phyloP scores from a whole-genome alignment of 2,329 filamentous ascomycete species.

The Monilinia laxa region DNA sequence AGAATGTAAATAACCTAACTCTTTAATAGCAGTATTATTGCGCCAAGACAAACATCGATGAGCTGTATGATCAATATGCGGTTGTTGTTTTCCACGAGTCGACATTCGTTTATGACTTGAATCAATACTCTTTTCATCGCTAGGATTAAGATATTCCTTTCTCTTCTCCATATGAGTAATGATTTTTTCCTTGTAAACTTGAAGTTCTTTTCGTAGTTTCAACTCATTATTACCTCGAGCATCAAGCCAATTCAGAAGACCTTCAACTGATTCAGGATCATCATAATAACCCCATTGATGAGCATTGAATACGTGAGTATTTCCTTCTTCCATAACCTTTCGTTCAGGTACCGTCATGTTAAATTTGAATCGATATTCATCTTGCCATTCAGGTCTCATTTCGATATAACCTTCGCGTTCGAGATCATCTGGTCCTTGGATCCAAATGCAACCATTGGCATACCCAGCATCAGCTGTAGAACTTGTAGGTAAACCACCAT shows the following conservation, averaged over 20 bases:
- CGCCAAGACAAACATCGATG: slow-evolving; percentile 65
- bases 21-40: slow-evolving; percentile 59
- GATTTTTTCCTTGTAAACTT: slow-evolving; percentile 73
- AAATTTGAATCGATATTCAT: slow-evolving; percentile 74
- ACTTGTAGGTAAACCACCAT: slow-evolving; percentile 80
- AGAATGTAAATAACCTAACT: slow-evolving; percentile 59
- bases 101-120: slow-evolving; percentile 51
- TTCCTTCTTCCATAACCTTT: slow-evolving; percentile 81
- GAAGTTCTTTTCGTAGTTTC: slow-evolving; percentile 83
- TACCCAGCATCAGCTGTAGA: slow-evolving; percentile 86
- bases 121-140: slow-evolving; percentile 50
- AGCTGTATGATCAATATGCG: slow-evolving; percentile 51
- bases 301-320: slow-evolving; percentile 73
- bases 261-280: slow-evolving; percentile 73
- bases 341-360: slow-evolving; percentile 82
- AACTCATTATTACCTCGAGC: slow-evolving; percentile 81
- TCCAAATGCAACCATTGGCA: slow-evolving; percentile 93
- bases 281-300: slow-evolving; percentile 90
- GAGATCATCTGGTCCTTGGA: slow-evolving; percentile 89
- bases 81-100: slow-evolving; percentile 56
- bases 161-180: slow-evolving; percentile 77
- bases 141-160: slow-evolving; percentile 64
- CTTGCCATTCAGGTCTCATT: slow-evolving; percentile 65
- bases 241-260: slow-evolving; percentile 85
- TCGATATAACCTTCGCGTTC: slow-evolving; percentile 87